These are phyloP conservation scores for Diophrys sp. DNA, from an alignment of 73 alveolate genomes.

Conservation along the genomic window DNA sequence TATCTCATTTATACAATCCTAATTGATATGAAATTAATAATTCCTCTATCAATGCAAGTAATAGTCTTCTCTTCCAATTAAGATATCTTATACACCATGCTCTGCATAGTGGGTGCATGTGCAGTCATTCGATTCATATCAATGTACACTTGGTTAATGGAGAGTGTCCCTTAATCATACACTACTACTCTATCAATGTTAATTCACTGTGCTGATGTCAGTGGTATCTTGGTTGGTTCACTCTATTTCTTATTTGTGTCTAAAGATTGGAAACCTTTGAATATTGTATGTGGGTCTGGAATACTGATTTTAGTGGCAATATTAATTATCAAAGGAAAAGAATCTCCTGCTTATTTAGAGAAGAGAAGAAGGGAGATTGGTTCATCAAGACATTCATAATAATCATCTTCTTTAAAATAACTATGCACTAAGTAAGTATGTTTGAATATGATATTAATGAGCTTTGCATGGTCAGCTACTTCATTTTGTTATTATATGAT, in stretches of 20 bases:
- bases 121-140: not conserved
- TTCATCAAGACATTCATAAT: too few species aligned
- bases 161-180: not conserved
- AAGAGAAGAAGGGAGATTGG: too few species aligned
- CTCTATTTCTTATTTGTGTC: not conserved
- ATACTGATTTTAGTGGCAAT: not conserved
- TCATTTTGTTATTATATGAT: slow-evolving; percentile 25
- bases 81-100: not conserved
- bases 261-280: not conserved
- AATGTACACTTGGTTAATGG: not conserved
- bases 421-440: not conserved
- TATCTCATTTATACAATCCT: too few species aligned
- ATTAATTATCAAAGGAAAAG: not conserved
- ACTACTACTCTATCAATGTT: not conserved
- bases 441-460: not conserved
- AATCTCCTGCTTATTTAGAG: not conserved
- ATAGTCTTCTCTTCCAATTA: too few species aligned
- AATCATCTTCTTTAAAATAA: too few species aligned
- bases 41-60: too few species aligned
- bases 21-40: too few species aligned
- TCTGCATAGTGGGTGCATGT: not conserved
- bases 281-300: not conserved
- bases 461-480: not conserved
- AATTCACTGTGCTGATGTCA: not conserved
- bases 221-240: not conserved